Base-by-base conservation (phyloP, 208 protist species). In the Zelonia costaricensis region DNA sequence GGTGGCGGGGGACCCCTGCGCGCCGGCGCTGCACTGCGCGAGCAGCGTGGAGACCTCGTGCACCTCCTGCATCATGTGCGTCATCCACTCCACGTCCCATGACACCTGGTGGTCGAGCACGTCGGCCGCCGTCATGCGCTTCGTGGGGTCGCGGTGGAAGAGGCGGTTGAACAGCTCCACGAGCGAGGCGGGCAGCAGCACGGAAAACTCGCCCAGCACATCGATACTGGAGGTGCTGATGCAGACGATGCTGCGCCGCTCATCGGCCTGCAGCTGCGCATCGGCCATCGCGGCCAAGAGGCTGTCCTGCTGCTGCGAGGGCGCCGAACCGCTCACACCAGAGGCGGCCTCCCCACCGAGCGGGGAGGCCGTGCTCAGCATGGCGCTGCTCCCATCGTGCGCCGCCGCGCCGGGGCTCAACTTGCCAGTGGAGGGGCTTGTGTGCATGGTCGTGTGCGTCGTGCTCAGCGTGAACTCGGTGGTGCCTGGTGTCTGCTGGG, bases 61-160 rank as follows among this genome's bases (percentile, higher is more conserved):
- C 28, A 92, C 67, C 16, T 82, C 82, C 6, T 51, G 42, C 61
- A 89, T 70, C 67, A 91, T 84, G 49, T 69, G 54, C 28, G 70
- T 54, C 76, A 94, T 84, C 82, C 84, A 94, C 67, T 86, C 82
- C 30, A 78, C 74, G 53, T 94, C 71, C 74, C 78, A 92, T 36
- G 80, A 78, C 12, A 92, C 82, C 9, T 78, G 82, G 60, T 94
- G 84, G n/a, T 92, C 78, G 22, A 92, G 61, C 18, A 91, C 43
- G 13, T 91, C 75, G 1, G 83, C 78, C 2, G 82, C 73, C 25
- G 84, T 91, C 81, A 89, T 88, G 51, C 88, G 88, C 62, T 78
- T 79, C 18, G 45, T 30, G 18, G 88, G 88, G 46, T 91, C 74
- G 3, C 88, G 84, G 30, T 74, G 72, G 47, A 94, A 90, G 7